Conservation (phyloP, 495 filamentous ascomycete species). For the Bacidia gigantensis region DNA sequence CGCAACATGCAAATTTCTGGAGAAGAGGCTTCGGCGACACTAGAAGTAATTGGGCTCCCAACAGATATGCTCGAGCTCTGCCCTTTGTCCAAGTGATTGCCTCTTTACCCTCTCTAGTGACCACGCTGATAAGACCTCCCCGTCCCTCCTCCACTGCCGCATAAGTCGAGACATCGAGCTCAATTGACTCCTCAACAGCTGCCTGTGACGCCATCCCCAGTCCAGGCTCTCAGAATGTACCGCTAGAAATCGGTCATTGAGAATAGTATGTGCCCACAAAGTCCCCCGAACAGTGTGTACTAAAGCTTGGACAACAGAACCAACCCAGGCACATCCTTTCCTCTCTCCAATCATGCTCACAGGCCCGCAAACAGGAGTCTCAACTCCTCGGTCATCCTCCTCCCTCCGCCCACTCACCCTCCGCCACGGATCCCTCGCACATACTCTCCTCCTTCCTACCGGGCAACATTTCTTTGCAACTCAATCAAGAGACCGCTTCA, state of each 20-base stretch:
- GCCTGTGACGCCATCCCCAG: not conserved
- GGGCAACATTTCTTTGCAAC: slow-evolving; percentile 89
- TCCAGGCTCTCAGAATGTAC: not conserved
- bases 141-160: not conserved
- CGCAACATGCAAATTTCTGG: not conserved
- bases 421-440: slow-evolving; percentile 84
- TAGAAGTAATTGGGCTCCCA: not conserved
- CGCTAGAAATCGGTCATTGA: not conserved
- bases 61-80: not conserved
- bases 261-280: not conserved
- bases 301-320: too few relatives aligned
- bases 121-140: not conserved
- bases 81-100: not conserved
- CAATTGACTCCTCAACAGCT: not conserved
- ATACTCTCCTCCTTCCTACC: slow-evolving; percentile 88
- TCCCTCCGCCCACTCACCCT: slow-evolving; percentile 81
- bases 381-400: slow-evolving; percentile 84
- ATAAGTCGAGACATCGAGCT: not conserved
- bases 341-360: slow-evolving; percentile 39
- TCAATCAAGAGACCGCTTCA: slow-evolving; percentile 78
- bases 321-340: slow-evolving; percentile 1
- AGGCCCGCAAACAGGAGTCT: slow-evolving; percentile 83
- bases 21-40: not conserved
- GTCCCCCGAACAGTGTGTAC: not conserved
- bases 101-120: not conserved